phyloP scores from a whole-genome alignment of 345 rosid genomes.

The Euphorbia pulcherrima region DNA sequence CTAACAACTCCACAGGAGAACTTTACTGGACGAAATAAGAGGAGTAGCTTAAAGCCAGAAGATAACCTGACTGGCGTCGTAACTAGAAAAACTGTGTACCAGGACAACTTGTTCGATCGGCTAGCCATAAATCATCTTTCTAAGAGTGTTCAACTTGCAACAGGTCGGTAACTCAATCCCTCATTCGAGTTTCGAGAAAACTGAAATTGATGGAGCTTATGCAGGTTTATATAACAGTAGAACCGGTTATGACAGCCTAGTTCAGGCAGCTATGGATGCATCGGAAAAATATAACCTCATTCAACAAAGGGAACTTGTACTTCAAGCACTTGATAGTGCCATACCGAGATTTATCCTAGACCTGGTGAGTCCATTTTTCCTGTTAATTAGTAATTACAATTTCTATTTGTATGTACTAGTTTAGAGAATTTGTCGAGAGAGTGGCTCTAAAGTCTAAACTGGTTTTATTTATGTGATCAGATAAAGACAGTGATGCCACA shows the following conservation, averaged over 20 bases:
- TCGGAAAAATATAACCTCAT: conserved; percentile 36
- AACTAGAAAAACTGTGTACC: conserved; percentile 27
- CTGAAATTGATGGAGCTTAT: background rate
- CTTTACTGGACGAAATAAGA: conserved; percentile 18
- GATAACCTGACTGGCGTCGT: conserved; percentile 11
- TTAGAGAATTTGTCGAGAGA: no score
- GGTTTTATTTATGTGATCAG: conserved; percentile 30
- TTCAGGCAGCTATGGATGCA: conserved; percentile 54
- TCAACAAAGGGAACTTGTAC: conserved; percentile 58
- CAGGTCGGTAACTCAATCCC: conserved; percentile 35
- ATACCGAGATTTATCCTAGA: conserved; percentile 46
- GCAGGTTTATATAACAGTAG: conserved; percentile 43
- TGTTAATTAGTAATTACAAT: no score
- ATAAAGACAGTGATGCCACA: conserved; percentile 53
- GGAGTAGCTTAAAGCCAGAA: conserved; percentile 3
- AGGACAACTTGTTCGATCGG: conserved; percentile 51
- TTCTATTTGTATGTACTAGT: no score
- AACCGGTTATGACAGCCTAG: conserved; percentile 60
- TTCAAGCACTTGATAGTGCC: conserved; percentile 52
- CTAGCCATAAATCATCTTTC: conserved; percentile 57
- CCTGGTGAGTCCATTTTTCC: conserved; percentile 34
- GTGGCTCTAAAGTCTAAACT: no score
- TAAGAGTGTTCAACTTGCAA: conserved; percentile 44
- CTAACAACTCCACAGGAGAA: conserved; percentile 28
- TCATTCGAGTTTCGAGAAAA: background rate